Percentiles rank a stretch among this genome's conserved stretches.
Evolutionary conservation across 352 stramenopile species (phyloP).

Genomic region (Phytopythium cucurbitacearum): DNA sequence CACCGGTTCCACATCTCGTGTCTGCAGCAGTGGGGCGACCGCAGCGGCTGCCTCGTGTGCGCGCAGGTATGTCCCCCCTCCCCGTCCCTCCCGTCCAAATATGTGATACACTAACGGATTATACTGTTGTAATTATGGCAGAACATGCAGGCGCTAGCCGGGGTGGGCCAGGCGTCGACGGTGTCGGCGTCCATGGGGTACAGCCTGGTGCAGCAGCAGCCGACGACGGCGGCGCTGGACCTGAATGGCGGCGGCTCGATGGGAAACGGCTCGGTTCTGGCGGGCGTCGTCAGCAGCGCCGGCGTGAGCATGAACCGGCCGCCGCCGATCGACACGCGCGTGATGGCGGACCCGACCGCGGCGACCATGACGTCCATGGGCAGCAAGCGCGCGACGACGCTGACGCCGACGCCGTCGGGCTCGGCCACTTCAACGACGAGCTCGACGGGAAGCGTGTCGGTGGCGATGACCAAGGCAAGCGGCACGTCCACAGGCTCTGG

Average conservation of each 20-base stretch:
- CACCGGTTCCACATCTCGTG: conserved; percentile 65
- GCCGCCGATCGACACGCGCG: conserved; percentile 48
- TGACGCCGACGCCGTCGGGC: conserved; percentile 40
- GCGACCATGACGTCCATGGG: conserved; percentile 6
- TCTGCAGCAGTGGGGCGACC: conserved; percentile 65
- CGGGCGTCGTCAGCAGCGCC: conserved; percentile 17
- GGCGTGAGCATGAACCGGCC: conserved; percentile 23
- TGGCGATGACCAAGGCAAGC: conserved; percentile 1
- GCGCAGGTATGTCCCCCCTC: conserved; percentile 23
- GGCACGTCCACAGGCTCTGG: conserved; percentile 11
- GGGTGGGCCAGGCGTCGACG: conserved; percentile 11
- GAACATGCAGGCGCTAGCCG: conserved; percentile 24
- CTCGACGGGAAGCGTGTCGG: background rate
- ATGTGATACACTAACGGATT: background rate
- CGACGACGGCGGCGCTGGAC: background rate
- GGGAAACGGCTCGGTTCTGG: background rate
- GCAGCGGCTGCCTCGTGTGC: conserved; percentile 43
- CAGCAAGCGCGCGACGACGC: conserved; percentile 24
- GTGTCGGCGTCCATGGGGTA: conserved; percentile 16
- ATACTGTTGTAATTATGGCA: conserved; percentile 5
- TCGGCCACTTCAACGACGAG: conserved; percentile 13
- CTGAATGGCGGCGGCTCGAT: no score
- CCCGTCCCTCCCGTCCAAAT: background rate
- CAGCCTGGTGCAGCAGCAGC: conserved; percentile 14
- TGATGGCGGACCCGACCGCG: conserved; percentile 16